Base-by-base conservation (phyloP, 176 grass and related monocot species). In the Oryza rufipogon region DNA sequence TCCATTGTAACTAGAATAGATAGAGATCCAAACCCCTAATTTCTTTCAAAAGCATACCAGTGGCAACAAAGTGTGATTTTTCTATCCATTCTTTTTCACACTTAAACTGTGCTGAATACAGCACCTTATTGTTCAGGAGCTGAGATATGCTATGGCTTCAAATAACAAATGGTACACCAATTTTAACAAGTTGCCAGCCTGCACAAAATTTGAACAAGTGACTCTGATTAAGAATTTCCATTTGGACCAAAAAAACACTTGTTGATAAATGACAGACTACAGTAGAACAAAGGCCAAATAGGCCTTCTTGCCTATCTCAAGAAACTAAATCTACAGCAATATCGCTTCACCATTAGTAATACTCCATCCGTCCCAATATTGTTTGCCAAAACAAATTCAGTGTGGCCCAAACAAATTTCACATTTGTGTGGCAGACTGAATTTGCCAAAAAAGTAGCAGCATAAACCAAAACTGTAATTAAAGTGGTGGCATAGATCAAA, bases 1-100 rank as follows among this genome's bases (percentile, higher is more conserved):
- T 97, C 94, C 94, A 97, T 97, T 61, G 14, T 51, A 87, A 75
- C 75, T 75, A 69, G 69, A 83, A 54, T 30, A 32, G 68, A 70
- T 58, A 9, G 34, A 42, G 22, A 26, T 84, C 64, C n/a, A 77
- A 68, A 77, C 82, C 54, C 64, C 45, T 56, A 36, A 45, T 68
- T 9, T 4, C 73, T 42, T 38, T 69, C 73, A 84, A 12, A 70
- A 52, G 7, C 38, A 26, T 77, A 15, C 73, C 33, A 77, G 73
- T 42, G 66, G 42, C 47, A 68, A 51, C 15, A 77, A 81, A 56
- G 20, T 2, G 66, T 4, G 79, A 11, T 78, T 46, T 39, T 39
- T 25, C 66, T 70, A 66, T 54, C 63, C 36, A 74, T 65, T 73
- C 16, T 47, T 76, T 23, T 84, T 26, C 33, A 11, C n/a, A 52